Base-by-base conservation (phyloP, 345 rosid species). In the Eucalyptus tenuipes region DNA sequence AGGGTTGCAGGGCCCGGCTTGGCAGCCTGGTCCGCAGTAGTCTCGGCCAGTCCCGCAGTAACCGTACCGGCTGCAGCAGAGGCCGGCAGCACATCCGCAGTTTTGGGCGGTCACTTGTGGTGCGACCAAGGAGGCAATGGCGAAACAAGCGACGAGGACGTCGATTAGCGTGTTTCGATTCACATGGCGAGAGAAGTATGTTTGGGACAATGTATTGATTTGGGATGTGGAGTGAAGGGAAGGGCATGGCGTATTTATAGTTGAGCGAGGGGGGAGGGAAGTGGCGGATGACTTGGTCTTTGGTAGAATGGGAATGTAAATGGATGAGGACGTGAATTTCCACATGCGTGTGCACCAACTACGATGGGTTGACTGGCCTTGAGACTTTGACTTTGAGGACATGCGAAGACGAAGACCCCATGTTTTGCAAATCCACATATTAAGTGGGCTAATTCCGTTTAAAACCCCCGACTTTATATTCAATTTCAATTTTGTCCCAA, bases 1-100 rank as follows among this genome's bases (percentile, higher is more conserved):
- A 4, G 75, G 91, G 64, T 85, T 89, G 57, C 95, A 95, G 49
- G 98, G 96, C 4, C 96, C 96, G 80, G 91, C 88, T 61, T 89
- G 92, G 89, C 96, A 94, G 29, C 96, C 94, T 4, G 88, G 50
- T 48, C 94, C 95, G 13, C 94, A 93, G 89, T 91, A 93, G 61
- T 88, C 91, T 24, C 81, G 88, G 24, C 91, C 92, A 15, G 75
- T 88, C 87, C 95, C 94, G 22, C 95, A 92, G 47, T 89, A 92
- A 24, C 94, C 95, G 29, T 61, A 92, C 85, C 59, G 86, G 87
- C 94, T 92, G 87, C 95, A 93, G 59, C 94, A 93, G 31, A 91
- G 89, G 17, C 90, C 91, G 6, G 92, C 4, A 4, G 93, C 87
- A 37, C 95, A 93, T 48, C 95, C 94, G 11, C 95, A 93, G 80